A percentile compares a stretch with the other conserved stretches of the same genome.
phyloP scores from a whole-genome alignment of 2,329 filamentous ascomycete genomes.

The Fusarium falciforme region DNA sequence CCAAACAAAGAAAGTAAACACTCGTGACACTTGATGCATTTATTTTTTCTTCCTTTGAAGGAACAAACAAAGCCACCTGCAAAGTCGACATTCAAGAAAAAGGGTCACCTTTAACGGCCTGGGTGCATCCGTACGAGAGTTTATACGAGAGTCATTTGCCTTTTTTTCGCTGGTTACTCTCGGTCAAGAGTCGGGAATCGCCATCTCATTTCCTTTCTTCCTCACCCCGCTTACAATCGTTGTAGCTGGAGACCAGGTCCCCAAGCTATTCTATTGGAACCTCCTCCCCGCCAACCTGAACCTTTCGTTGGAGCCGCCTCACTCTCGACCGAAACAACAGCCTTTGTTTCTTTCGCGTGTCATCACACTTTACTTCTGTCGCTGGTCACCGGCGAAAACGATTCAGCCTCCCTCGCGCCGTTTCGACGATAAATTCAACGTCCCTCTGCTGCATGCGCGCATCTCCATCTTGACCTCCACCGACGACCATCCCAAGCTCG shows the following conservation, averaged over 20 bases:
- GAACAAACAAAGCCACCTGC: background rate
- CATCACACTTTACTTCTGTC: background rate
- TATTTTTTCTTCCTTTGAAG: background rate
- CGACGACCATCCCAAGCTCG: background rate
- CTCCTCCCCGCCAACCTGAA: background rate
- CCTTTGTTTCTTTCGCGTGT: background rate
- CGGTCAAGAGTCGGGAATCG: background rate
- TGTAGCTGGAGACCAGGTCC: background rate
- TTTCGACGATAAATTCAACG: background rate
- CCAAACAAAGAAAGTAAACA: slow-evolving; percentile 38
- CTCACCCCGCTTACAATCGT: background rate
- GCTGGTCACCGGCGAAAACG: background rate
- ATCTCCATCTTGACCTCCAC: background rate
- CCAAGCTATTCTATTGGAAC: background rate
- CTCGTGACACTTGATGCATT: background rate
- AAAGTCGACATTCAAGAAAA: background rate
- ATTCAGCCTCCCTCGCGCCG: background rate
- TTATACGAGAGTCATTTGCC: background rate
- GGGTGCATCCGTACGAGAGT: background rate
- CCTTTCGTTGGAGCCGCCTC: background rate
- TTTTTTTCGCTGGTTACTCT: background rate
- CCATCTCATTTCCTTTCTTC: background rate
- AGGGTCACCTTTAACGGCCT: background rate
- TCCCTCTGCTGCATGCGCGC: background rate
- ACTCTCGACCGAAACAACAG: background rate